A percentile compares a stretch with the other conserved stretches of the same genome.
phyloP scores from a whole-genome alignment of 306 rosid species.

The Malus orientalis region DNA sequence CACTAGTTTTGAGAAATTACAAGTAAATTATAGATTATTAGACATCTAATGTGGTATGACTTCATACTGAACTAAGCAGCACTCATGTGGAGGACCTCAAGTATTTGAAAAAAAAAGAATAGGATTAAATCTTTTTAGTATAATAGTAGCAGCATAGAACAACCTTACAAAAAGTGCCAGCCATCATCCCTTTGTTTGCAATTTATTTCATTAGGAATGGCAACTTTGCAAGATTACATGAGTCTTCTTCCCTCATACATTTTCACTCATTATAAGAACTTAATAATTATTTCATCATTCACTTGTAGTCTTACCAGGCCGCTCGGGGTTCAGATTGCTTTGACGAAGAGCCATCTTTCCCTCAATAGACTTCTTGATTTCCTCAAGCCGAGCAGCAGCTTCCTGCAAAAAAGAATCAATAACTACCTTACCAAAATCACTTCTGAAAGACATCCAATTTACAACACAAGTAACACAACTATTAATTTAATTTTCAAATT shows the following conservation, averaged over 20 bases:
- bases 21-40: not conserved
- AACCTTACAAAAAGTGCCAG: not conserved
- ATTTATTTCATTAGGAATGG: not conserved
- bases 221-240: not conserved
- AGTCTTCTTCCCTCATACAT: not conserved
- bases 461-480: not conserved
- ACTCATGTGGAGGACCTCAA: not conserved
- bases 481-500: not conserved
- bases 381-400: slow-evolving; percentile 85
- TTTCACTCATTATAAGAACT: not conserved
- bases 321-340: slow-evolving; percentile 87
- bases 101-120: not conserved
- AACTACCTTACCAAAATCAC: slow-evolving; percentile 2
- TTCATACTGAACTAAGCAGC: not conserved
- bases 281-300: not conserved
- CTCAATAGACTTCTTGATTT: slow-evolving; percentile 77
- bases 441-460: not conserved
- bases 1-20: not conserved
- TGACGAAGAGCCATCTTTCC: slow-evolving; percentile 81
- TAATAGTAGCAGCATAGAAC: not conserved
- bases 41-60: not conserved
- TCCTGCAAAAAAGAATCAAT: slow-evolving; percentile 38
- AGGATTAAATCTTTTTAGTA: not conserved
- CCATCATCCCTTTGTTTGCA: not conserved
- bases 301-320: slow-evolving; percentile 68